Evolutionary conservation across 164 flowering plant species (phyloP), one percentile per base, ranked within the genome.

Genomic region (Dillenia suffruticosa): DNA sequence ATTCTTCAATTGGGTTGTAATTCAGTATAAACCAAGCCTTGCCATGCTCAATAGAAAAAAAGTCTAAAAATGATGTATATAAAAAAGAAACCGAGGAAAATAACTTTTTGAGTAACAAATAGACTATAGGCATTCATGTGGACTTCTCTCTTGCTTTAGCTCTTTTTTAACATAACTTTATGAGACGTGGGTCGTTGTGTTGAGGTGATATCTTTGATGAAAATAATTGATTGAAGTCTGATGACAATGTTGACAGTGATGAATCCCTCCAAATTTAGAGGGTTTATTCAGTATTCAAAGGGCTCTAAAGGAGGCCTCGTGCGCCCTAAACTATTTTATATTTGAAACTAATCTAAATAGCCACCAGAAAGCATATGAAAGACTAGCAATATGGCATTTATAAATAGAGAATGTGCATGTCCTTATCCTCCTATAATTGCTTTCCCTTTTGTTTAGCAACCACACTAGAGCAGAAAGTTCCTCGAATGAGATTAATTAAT

Each of bases 211-310:
- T 26, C 6, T 16, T 49, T 49, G 15, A 5, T 16, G 51, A 51
- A 12, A 58, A 58, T 14, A 58, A 47, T 32, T 44, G 32, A 10
- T n/a, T 9, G 16, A 16, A 46, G 52, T 46, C 11, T 58, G 10
- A 22, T 57, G 44, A 56, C 54, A 56, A 62, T 14, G 19, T 51
- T 51, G 10, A 69, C 57, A 69, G 67, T 57, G 54, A 51, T 53
- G 63, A 49, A 49, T 46, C 54, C 40, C 45, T 58, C 55, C 51
- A 54, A 59, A 50, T 15, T 51, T 14, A 16, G 22, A 51, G 4
- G 46, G n/a, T 59, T 59, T 7, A 32, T 32, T 32, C 40, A 4
- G 40, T 5, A 32, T 5, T 26, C 40, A 26, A 26, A 26, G 5
- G 40, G 40, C 40, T 26, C 40, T 26, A 26, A 32, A 32, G 40